Conservation (phyloP, 164 flowering plant genomes). For the Euptelea pleiosperma region DNA sequence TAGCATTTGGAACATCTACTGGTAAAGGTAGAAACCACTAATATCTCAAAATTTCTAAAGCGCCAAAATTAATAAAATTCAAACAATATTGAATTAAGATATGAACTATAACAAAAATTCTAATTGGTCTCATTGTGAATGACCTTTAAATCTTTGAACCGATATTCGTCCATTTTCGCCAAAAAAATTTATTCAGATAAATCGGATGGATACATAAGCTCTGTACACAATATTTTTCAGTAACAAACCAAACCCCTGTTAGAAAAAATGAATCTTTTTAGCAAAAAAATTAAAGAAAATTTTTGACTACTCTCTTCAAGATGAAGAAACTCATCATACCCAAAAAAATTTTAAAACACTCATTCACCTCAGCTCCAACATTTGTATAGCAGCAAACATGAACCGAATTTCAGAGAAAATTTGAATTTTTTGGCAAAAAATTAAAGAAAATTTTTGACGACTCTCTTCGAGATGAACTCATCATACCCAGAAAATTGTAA, state of each 20-base stretch:
- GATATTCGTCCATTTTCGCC: slow-evolving; percentile 88
- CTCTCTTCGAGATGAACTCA: neutral
- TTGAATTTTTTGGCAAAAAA: too few species aligned
- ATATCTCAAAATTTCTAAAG: too few species aligned
- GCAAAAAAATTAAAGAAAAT: too few species aligned
- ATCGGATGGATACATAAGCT: slow-evolving; percentile 51
- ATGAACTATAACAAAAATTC: too few species aligned
- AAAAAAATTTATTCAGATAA: slow-evolving; percentile 71
- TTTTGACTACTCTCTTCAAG: neutral
- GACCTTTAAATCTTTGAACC: slow-evolving; percentile 83
- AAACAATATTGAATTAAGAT: too few species aligned
- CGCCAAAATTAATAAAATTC: too few species aligned
- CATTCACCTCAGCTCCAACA: slow-evolving; percentile 73
- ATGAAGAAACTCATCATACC: slow-evolving; percentile 37
- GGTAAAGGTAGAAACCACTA: too few species aligned
- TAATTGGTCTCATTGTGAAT: neutral
- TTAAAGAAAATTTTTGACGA: neutral
- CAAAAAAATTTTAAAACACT: slow-evolving; percentile 68
- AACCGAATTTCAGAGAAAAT: neutral
- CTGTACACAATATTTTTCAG: slow-evolving; percentile 20
- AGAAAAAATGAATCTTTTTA: too few species aligned
- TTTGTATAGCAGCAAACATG: slow-evolving; percentile 34
- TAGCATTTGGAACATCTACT: too few species aligned
- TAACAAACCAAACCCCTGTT: neutral
- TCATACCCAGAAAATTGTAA: slow-evolving; percentile 69